Base-by-base conservation (phyloP, 768 basidiomycete genomes). In the Lanmaoa pseudosensibilis region DNA sequence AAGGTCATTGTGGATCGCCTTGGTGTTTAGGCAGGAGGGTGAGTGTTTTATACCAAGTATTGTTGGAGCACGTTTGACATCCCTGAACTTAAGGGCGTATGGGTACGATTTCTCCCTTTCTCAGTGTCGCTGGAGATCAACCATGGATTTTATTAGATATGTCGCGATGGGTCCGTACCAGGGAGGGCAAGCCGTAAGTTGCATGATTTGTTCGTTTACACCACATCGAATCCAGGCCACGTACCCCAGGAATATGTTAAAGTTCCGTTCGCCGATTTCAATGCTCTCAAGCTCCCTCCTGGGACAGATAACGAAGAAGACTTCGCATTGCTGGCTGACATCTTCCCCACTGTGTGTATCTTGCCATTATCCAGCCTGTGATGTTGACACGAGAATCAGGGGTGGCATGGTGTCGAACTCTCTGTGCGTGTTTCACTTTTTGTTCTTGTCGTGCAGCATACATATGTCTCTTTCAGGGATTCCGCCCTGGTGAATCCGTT, bases 1-100 rank as follows among this genome's bases (percentile, higher is more conserved):
- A n/a, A 11, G 4, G 19, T 8, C 15, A 8, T 33, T 21, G 13
- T 4, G 27, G 19, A 13, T 19, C 30, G 2, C n/a, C 32, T 43
- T 46, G 12, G 37, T 15, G 5, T 39, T 13, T 34, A 48, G 53
- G 46, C 53, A 13, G 53, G 53, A 21, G 52, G 52, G 52, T 54
- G 27, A 46, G 53, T 23, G n/a, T 27, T 32, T 15, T 16, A 34
- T 47, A 38, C 19, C 30, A 46, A 46, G 25, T 5, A 4, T 27
- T 11, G 3, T 34, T 46, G n/a, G 8, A 10, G 15, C 25, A 6
- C 18, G 25, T 25, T 16, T 30, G 41, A 43, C 19, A 21, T 46
- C 37, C 21, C 21, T 34, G 15, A 19, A 33, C 38, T 27, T 13
- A 18, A 48, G 54, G 32, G 39, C 54, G 16, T 48, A 54, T 33